Base-by-base conservation (phyloP, 805 yeast species). In the Cyberlindnera misumaiensis region DNA sequence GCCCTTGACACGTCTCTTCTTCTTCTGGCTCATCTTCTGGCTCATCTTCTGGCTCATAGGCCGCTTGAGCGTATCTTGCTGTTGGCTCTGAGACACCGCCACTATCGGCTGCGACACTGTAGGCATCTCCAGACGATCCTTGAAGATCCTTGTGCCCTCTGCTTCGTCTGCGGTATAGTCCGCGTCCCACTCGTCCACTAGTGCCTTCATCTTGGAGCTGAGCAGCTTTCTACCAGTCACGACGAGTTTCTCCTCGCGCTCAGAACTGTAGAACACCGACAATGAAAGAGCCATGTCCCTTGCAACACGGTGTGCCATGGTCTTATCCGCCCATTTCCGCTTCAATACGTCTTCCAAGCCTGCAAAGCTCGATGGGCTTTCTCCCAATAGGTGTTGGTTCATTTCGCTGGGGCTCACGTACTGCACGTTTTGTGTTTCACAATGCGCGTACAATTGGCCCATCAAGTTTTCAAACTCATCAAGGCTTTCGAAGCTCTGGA, bases 391-490 rank as follows among this genome's bases (percentile, higher is more conserved):
- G 22, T 31, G 34, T 10, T n/a, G 17, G 12, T 12, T n/a, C 13
- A 36, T 10, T 4, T 36, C 10, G 9, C 13, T 11, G 11, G 46
- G 28, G 2, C 37, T n/a, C 1, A 26, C 28, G 11, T 32, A 36
- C 3, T 37, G 33, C 12, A 61, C 43, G 5, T 51, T 58, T 22
- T 55, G 53, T 4, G 47, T 46, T 14, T 45, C 34, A 45, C 57
- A 64, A 40, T 58, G 54, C 5, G 46, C 52, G 8, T 42, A 30
- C 16, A 65, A 42, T 32, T 68, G 73, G 4, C 51, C 53, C 34
- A 67, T 32, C 69, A 68, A 62, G 25, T 62, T 56, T 35, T 64
- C 72, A 35, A 62, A 56, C 43, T 67, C 71, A 5, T 43, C 45
- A 10, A 64, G 29, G 10, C 39, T 40, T 3, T 44, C 36, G 5